phyloP scores from a whole-genome alignment of 352 stramenopile species.

The Globisporangium emineosum region DNA sequence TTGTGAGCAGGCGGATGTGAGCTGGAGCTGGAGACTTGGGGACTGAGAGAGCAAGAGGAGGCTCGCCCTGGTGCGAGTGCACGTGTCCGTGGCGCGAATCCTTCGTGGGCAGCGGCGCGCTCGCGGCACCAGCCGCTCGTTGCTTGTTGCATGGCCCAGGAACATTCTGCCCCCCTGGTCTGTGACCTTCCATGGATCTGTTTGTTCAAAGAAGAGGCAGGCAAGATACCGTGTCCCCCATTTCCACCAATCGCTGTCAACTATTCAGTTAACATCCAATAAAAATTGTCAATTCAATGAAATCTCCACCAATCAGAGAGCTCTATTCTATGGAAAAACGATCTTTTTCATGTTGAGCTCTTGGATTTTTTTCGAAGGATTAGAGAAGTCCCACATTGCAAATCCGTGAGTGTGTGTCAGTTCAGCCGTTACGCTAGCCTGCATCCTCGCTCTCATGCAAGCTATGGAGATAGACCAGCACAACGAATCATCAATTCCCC shows the following conservation, averaged over 20 bases:
- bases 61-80: neutral
- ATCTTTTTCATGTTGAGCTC: conserved; percentile 1
- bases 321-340: conserved; percentile 4
- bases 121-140: neutral
- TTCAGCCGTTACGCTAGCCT: conserved; percentile 1
- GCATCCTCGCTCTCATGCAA: neutral
- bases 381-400: neutral
- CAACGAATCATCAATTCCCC: neutral
- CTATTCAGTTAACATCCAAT: conserved; percentile 1
- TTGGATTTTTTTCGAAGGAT: conserved; percentile 7
- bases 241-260: neutral
- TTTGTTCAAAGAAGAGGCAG: neutral
- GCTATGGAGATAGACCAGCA: neutral
- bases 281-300: neutral
- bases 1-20: neutral
- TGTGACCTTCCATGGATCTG: conserved; percentile 11
- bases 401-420: neutral
- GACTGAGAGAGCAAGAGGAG: neutral
- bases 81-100: neutral
- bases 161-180: neutral
- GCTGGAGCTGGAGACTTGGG: conserved; percentile 10
- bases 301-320: conserved; percentile 5
- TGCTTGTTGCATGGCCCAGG: neutral
- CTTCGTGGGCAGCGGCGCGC: neutral
- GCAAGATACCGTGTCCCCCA: conserved; percentile 6